phyloP scores from a whole-genome alignment of 345 rosid species.

The Rhodamnia rubescens region DNA sequence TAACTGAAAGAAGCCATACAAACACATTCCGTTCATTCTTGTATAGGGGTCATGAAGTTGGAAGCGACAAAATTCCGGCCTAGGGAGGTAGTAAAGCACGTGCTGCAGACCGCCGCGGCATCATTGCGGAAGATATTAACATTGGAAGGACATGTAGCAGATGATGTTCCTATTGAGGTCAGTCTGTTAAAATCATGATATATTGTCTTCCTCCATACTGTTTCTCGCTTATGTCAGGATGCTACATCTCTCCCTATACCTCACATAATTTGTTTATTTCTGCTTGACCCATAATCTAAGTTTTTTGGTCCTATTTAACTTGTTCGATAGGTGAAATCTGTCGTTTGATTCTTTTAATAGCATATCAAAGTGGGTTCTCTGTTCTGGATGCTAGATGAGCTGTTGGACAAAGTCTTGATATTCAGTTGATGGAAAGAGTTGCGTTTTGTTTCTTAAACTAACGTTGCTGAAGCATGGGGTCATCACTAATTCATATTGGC shows the following conservation, averaged over 20 bases:
- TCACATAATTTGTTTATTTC: not conserved
- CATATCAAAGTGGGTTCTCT: not conserved
- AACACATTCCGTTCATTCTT: not conserved
- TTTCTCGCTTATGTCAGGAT: not conserved
- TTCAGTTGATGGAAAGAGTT: not conserved
- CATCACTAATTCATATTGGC: not conserved
- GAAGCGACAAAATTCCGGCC: slow-evolving; percentile 94
- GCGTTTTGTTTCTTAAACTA: not conserved
- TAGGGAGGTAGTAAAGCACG: slow-evolving; percentile 86
- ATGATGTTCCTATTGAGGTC: slow-evolving; percentile 89
- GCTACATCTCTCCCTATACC: not conserved
- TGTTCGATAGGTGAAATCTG: not conserved
- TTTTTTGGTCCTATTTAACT: not conserved
- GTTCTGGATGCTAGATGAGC: not conserved
- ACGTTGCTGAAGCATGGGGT: not conserved
- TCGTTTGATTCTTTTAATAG: not conserved
- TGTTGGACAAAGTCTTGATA: not conserved
- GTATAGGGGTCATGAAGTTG: slow-evolving; percentile 75
- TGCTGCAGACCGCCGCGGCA: slow-evolving; percentile 93
- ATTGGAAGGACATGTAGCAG: slow-evolving; percentile 72
- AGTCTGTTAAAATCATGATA: not conserved
- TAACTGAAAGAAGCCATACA: not conserved
- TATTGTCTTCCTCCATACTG: not conserved
- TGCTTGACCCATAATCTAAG: not conserved
- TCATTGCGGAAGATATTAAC: slow-evolving; percentile 68